Evolutionary conservation across 2,329 filamentous ascomycete species (phyloP), one percentile per base, ranked within the genome.

Genomic region (Neonectria hederae): DNA sequence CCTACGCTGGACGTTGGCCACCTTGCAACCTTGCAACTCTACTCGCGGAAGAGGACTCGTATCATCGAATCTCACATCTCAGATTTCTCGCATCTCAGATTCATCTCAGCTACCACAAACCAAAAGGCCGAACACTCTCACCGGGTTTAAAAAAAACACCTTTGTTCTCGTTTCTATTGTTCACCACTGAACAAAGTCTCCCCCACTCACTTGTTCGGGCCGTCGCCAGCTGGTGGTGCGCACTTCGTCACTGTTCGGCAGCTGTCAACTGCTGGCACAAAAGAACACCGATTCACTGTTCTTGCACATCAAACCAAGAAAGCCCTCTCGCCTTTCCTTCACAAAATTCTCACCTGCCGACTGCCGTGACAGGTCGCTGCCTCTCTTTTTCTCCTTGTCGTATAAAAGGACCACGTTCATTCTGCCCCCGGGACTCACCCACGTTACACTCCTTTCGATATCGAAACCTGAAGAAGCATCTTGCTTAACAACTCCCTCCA

Each of bases 391-490:
- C 64, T 71, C 67, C 56, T 56, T 73, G 60, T 11, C 51, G 22
- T 52, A 61, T 68, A 62, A 66, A 65, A 64, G 35, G 55, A 53
- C 46, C 65, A 54, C 63, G 48, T 60, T 71, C 69, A 65, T 67
- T 73, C 62, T 65, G 21, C 51, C 40, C 26, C 3, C 56, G 21
- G 43, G 58, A 61, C 55, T 69, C 17, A 59, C 59, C 57, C 19
- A 22, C 30, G 49, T 51, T 54, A 49, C 55, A 58, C 63, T 71
- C 65, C 51, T 67, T 62, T 69, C 48, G 49, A 56, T 54, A 52
- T 38, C 42, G 32, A 51, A 61, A 24, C 32, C 32, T 24, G 38
- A 42, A 42, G 38, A 42, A 42, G n/a, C 38, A 19, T n/a, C 17
- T 42, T 38, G 26, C 10, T 43, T 53, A 58, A 59, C 49, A 68